Evolutionary conservation across 2,329 filamentous ascomycete genomes (phyloP).

Genomic region (Diaporthe citri): DNA sequence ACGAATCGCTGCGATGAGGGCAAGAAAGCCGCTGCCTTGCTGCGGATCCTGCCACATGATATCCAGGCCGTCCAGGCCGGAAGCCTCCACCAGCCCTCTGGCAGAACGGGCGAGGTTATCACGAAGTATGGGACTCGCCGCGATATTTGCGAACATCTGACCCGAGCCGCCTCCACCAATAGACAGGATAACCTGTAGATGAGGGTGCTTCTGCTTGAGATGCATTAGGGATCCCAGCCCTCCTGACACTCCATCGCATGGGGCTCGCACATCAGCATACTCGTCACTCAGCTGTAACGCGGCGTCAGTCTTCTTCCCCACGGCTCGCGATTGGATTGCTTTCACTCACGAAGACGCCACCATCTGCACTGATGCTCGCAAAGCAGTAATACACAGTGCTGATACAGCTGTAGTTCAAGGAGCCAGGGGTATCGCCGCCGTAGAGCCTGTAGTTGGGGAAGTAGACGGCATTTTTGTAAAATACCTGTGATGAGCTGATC

Average conservation of each 20-base stretch:
- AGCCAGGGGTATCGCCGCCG: slow-evolving; percentile 78
- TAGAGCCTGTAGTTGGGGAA: slow-evolving; percentile 86
- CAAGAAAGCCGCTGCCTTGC: slow-evolving; percentile 78
- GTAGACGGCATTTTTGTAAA: slow-evolving; percentile 82
- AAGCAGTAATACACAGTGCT: slow-evolving; percentile 88
- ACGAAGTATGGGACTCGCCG: slow-evolving; percentile 68
- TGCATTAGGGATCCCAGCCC: slow-evolving; percentile 80
- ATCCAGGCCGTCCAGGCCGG: slow-evolving; percentile 81
- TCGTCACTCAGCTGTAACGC: slow-evolving; percentile 77
- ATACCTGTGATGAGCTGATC: slow-evolving; percentile 61
- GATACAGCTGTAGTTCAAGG: slow-evolving; percentile 80
- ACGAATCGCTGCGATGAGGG: slow-evolving; percentile 75
- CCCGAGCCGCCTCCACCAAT: slow-evolving; percentile 78
- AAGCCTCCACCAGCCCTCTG: slow-evolving; percentile 75
- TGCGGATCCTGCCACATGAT: slow-evolving; percentile 83
- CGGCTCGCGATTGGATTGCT: not conserved
- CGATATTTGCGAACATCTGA: slow-evolving; percentile 76
- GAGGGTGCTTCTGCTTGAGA: slow-evolving; percentile 77
- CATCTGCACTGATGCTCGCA: slow-evolving; percentile 79
- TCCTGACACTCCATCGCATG: slow-evolving; percentile 78
- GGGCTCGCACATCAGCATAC: slow-evolving; percentile 79
- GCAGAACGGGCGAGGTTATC: slow-evolving; percentile 80
- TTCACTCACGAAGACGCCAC: slow-evolving; percentile 77
- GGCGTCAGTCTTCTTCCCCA: not conserved
- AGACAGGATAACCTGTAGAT: slow-evolving; percentile 82